Evolutionary conservation across 1,284 basidiomycete genomes (phyloP), one percentile per base, ranked within the genome.

Genomic region (Cutaneotrichosporon mucoides): DNA sequence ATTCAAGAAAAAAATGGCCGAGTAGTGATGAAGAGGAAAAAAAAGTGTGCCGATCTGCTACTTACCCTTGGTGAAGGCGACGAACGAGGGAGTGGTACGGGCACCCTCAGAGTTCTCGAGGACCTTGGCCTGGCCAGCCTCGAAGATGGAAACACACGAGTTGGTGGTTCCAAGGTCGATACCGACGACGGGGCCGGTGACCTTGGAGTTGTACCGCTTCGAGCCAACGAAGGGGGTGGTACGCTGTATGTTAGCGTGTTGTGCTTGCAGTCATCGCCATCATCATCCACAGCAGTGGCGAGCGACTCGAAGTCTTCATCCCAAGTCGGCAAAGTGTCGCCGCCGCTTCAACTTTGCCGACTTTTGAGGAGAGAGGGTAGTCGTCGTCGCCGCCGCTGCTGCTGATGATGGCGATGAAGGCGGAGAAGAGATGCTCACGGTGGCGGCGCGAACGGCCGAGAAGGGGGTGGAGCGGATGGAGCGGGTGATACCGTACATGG

Each of bases 101-200:
- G 90, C 91, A 83, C 95, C 95, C 82, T 99, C 95, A 10, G 93
- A 82, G 83, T 99, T 98, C 81, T 98, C 95, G 71, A 99, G 89
- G 67, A 99, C 95, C 69, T 91, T 88, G 58, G 94, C 85, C 50
- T 87, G 88, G 82, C 93, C 88, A 72, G 92, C 94, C 82, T 97
- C 94, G 90, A 94, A 96, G 67, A 94, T 84, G 51, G 91, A 88
- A 64, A 94, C 91, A 81, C 92, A 95, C 62, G 91, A 95, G 82
- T 94, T 93, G 63, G 76, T 79, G 37, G 79, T 79, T 55, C 80
- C 80, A 10, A 81, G 69, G 75, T 81, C 80, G 73, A 81, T 81
- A 75, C 80, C 80, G 65, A 81, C 76, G 60, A 81, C 79, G 46
- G 80, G 80, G 51, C 80, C 80, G 33, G 70, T 68, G 55, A 81